These are phyloP conservation scores for Botrytis porri DNA, from an alignment of 2,329 filamentous ascomycete genomes.

Conservation along the genomic window DNA sequence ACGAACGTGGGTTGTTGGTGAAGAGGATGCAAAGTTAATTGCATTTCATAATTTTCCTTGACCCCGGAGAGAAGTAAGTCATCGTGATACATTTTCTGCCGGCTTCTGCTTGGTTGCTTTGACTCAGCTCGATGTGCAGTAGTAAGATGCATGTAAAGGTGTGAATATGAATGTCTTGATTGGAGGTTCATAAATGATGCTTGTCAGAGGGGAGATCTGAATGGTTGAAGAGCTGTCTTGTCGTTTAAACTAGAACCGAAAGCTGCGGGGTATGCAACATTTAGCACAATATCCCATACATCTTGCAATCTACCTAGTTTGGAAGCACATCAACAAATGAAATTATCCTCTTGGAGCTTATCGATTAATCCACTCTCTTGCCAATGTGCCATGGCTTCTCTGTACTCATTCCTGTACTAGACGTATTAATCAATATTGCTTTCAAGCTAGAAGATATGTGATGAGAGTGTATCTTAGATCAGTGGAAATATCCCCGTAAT, in stretches of 20 bases:
- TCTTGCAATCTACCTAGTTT: neutral
- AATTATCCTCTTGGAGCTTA: constrained; percentile 4
- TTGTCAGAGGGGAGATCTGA: constrained; percentile 7
- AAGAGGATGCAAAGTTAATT: constrained; percentile 12
- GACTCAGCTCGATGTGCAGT: constrained; percentile 13
- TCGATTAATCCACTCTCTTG: neutral
- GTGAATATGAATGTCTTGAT: constrained; percentile 14
- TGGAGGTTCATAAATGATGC: constrained; percentile 10
- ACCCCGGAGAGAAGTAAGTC: constrained; percentile 5
- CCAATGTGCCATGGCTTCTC: neutral
- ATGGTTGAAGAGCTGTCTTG: constrained; percentile 16
- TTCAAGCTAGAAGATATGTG: neutral
- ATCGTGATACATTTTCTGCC: constrained; percentile 14
- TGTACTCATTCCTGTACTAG: neutral
- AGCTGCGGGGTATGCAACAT: constrained; percentile 21
- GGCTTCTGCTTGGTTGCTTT: constrained; percentile 15
- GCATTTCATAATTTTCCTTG: constrained; percentile 15
- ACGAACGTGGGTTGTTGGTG: constrained; percentile 13
- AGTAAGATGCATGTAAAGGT: constrained; percentile 21
- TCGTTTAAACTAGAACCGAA: constrained; percentile 19
- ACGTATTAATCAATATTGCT: constrained; percentile 8
- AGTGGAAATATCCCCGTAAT: neutral
- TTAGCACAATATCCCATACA: constrained; percentile 7
- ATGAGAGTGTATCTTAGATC: neutral
- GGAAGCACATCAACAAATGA: constrained; percentile 1